phyloP scores from a whole-genome alignment of 1,284 basidiomycete species.

The Ganoderma sinense region DNA sequence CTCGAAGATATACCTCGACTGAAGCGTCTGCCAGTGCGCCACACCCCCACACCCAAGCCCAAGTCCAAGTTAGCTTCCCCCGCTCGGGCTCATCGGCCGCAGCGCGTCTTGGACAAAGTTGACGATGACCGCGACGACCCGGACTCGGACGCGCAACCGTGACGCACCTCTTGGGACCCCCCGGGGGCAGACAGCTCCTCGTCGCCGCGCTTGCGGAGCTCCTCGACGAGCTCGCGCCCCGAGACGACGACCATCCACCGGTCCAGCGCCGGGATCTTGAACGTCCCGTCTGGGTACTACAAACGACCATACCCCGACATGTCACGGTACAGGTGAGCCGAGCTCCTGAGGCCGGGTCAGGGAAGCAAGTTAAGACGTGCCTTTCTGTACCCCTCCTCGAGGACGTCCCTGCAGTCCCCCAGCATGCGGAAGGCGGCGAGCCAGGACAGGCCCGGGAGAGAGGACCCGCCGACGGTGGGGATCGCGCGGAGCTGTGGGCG shows the following conservation, averaged over 20 bases:
- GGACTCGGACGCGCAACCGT: no score
- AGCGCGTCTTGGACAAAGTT: no score
- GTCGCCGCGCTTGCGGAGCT: not conserved
- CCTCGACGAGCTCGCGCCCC: conserved; percentile 16
- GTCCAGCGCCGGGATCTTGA: conserved; percentile 46
- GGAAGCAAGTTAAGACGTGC: not conserved
- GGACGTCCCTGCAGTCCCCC: not conserved
- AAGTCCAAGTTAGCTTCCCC: no score
- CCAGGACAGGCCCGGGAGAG: not conserved
- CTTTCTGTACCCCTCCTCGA: conserved; percentile 24
- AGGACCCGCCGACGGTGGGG: not conserved
- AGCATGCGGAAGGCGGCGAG: not conserved
- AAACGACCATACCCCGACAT: no score
- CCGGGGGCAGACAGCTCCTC: not conserved
- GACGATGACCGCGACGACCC: no score
- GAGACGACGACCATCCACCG: conserved; percentile 37
- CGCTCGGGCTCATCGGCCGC: no score
- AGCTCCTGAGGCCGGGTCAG: no score
- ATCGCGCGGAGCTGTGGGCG: not conserved
- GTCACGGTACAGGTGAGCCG: not conserved
- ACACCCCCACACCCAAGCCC: not conserved
- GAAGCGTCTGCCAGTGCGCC: conserved; percentile 1
- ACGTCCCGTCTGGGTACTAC: conserved; percentile 39
- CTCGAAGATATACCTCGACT: conserved; percentile 22
- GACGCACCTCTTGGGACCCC: not conserved